phyloP scores from a whole-genome alignment of 2,329 filamentous ascomycete species.

The Colletotrichum graminicola region DNA sequence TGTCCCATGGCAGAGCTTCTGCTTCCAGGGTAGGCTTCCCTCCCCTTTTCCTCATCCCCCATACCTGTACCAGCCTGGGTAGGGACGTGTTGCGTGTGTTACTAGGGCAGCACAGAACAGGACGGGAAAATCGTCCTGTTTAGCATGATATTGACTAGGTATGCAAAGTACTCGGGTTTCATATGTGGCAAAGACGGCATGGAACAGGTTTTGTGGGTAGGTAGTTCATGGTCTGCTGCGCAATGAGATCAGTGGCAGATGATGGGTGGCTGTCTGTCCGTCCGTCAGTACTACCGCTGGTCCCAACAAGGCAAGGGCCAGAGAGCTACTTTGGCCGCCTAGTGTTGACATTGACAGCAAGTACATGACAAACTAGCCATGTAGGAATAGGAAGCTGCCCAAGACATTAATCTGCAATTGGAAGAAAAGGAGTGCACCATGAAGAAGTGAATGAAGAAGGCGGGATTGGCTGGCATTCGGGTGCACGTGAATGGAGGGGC shows the following conservation, averaged over 20 bases:
- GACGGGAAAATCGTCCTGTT: not conserved
- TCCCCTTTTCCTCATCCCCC: too few species aligned
- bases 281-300: not conserved
- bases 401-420: not conserved
- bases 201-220: not conserved
- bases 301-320: too few species aligned
- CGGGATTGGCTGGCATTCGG: not conserved
- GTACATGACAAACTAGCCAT: not conserved
- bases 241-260: conserved; percentile 3
- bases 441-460: not conserved
- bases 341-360: too few species aligned
- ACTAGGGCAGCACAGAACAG: not conserved
- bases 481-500: conserved; percentile 40
- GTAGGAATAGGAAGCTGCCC: not conserved
- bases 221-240: not conserved
- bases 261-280: not conserved
- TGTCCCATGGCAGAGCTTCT: not conserved
- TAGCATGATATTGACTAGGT: not conserved
- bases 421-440: conserved; percentile 2
- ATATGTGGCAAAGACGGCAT: not conserved
- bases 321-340: not conserved
- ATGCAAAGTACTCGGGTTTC: not conserved
- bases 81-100: too few species aligned
- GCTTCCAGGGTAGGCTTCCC: not conserved
- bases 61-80: too few species aligned